phyloP scores from a whole-genome alignment of 176 grass and related monocot genomes.

The Pontederia paniculata region DNA sequence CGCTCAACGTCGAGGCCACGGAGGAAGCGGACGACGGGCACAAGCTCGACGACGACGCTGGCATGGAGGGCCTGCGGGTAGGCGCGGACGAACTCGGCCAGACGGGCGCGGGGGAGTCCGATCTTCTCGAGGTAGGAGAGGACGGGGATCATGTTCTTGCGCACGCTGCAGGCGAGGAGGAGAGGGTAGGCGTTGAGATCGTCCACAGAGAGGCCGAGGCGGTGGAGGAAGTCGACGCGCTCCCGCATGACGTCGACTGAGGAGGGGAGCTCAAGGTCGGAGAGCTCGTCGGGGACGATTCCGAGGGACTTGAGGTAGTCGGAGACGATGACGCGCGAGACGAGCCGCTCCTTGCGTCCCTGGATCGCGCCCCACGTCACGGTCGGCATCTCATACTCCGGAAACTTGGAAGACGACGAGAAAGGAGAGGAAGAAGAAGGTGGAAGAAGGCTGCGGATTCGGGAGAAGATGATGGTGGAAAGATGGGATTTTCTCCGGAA shows the following conservation, averaged over 20 bases:
- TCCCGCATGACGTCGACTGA: slow-evolving; percentile 84
- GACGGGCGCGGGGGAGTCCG: slow-evolving; percentile 57
- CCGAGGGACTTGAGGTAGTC: slow-evolving; percentile 87
- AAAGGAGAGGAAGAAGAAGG: background rate
- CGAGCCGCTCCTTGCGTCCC: slow-evolving; percentile 83
- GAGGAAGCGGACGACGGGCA: slow-evolving; percentile 57
- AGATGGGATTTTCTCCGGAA: too few species aligned
- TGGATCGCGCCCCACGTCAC: slow-evolving; percentile 93
- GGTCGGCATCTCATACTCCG: slow-evolving; percentile 91
- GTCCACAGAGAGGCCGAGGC: slow-evolving; percentile 81
- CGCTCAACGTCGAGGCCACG: slow-evolving; percentile 91
- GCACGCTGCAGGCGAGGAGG: slow-evolving; percentile 70
- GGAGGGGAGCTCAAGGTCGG: slow-evolving; percentile 76
- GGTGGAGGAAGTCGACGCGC: slow-evolving; percentile 89
- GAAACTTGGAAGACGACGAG: slow-evolving; percentile 35
- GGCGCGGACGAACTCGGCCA: slow-evolving; percentile 59
- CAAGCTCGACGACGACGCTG: slow-evolving; percentile 80
- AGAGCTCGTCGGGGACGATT: slow-evolving; percentile 69
- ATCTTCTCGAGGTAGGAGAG: slow-evolving; percentile 92
- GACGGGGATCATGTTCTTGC: slow-evolving; percentile 83
- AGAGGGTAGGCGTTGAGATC: slow-evolving; percentile 81
- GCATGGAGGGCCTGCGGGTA: slow-evolving; percentile 85
- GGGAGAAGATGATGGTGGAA: background rate
- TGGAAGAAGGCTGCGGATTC: background rate
- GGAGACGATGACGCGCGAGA: slow-evolving; percentile 79